These are phyloP conservation scores for Kernera saxatilis DNA, from an alignment of 345 rosid genomes.

Conservation along the genomic window DNA sequence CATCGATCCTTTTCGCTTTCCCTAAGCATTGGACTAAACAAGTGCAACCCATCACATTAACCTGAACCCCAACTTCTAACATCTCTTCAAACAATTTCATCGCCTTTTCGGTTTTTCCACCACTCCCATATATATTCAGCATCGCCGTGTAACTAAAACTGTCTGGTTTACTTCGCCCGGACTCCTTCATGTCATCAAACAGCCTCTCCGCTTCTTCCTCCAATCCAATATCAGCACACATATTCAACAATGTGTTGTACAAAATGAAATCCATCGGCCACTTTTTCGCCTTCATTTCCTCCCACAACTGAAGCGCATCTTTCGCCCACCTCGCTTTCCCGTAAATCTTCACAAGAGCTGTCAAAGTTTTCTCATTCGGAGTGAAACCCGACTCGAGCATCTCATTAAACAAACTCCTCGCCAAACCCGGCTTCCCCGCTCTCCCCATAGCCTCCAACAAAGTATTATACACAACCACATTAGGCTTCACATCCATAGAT, in stretches of 20 bases:
- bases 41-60: constrained; percentile 90
- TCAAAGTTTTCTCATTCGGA: constrained; percentile 76
- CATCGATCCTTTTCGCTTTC: constrained; percentile 61
- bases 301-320: constrained; percentile 76
- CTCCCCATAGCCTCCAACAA: constrained; percentile 85
- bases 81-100: constrained; percentile 65
- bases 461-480: constrained; percentile 75
- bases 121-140: constrained; percentile 78
- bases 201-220: constrained; percentile 80
- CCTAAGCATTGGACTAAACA: constrained; percentile 83
- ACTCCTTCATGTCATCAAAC: constrained; percentile 74
- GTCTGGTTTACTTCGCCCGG: constrained; percentile 54
- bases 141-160: constrained; percentile 85
- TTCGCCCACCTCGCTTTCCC: constrained; percentile 92
- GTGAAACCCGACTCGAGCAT: constrained; percentile 63
- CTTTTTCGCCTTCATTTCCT: constrained; percentile 54
- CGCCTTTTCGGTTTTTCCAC: constrained; percentile 66
- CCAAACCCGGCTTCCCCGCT: constrained; percentile 88
- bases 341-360: constrained; percentile 75
- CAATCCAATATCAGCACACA: constrained; percentile 89
- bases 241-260: constrained; percentile 77
- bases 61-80: constrained; percentile 44
- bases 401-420: constrained; percentile 73
- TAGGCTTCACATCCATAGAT: constrained; percentile 69
- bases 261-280: constrained; percentile 89